Base-by-base conservation (phyloP, 768 basidiomycete genomes). In the Boletus rubropictus region DNA sequence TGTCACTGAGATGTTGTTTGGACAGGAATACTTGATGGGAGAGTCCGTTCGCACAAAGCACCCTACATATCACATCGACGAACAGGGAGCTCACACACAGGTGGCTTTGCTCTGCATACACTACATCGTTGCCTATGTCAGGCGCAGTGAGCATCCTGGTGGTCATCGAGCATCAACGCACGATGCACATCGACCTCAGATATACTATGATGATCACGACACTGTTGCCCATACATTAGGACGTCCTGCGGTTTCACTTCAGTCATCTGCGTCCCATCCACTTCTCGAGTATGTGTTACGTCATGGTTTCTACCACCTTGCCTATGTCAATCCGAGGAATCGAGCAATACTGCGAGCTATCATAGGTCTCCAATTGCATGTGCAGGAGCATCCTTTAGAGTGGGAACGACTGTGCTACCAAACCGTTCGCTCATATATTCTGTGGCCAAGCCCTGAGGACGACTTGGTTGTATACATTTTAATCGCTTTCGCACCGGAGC, bases 361-460 rank as follows among this genome's bases (percentile, higher is more conserved):
- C 15, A 10, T 7, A n/a, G n/a, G 15, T 24, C 24, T 24, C 15
- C 14, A 24, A 24, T 14, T 10, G 38, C 21, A 39, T 1, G 15
- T 39, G 21, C 15, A 14, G 9, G 15, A 22, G 17, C 9, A 39
- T 6, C 22, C 24, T 9, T 25, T 5, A 9, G 38, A 29, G 10
- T 56, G 54, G 53, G 27, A 51, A 7, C 25, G 8, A 4, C 7
- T 55, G 18, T n/a, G n/a, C n/a, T n/a, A n/a, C n/a, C n/a, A n/a
- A n/a, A n/a, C n/a, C n/a, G n/a, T n/a, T n/a, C 22, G 31, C 28
- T 10, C 15, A 4, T 3, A 2, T 3, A 1, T 5, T 4, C 4
- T 5, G 7, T 44, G 27, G 37, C 29, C 42, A 7, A 39, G 6
- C 15, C 22, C 8, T n/a, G 14, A 15, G 29, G 32, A 52, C 4